These are phyloP conservation scores for Leonotis leonurus DNA, from an alignment of 257 asterid species.

Conservation along the genomic window DNA sequence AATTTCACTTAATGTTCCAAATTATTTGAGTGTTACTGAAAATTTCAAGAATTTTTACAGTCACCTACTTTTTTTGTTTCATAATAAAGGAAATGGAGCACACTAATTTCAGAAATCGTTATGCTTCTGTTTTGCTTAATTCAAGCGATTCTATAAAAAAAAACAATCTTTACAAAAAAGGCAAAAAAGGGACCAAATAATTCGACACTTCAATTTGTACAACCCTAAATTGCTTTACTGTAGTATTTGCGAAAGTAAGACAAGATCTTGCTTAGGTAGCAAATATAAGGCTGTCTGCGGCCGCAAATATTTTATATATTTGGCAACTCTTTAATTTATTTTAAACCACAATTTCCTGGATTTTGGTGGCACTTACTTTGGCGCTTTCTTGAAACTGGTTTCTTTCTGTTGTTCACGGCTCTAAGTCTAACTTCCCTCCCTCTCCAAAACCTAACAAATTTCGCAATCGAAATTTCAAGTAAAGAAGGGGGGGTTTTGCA, in stretches of 20 bases:
- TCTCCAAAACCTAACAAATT: conserved; percentile 1
- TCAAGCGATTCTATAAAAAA: background rate
- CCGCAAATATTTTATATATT: conserved; percentile 1
- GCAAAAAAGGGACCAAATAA: background rate
- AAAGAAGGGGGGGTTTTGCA: background rate
- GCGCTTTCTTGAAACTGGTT: conserved; percentile 24
- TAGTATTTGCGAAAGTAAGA: background rate
- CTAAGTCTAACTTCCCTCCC: conserved; percentile 5
- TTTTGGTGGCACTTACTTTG: conserved; percentile 20
- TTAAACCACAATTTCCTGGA: conserved; percentile 33
- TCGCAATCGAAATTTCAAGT: background rate
- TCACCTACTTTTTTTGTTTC: too few relatives aligned
- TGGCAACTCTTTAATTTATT: conserved; percentile 14
- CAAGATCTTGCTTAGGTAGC: conserved; percentile 7
- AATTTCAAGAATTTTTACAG: too few relatives aligned
- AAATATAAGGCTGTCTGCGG: conserved; percentile 18
- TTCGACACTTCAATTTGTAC: background rate
- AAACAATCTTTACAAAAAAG: background rate
- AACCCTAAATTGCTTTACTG: background rate
- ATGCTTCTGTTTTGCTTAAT: background rate
- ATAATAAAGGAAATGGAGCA: too few relatives aligned
- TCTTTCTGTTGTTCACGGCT: background rate
- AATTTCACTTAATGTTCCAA: too few relatives aligned
- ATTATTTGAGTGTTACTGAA: too few relatives aligned
- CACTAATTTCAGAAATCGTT: too few relatives aligned